Conservation (phyloP, 495 filamentous ascomycete genomes). For the Cercophora sp. region DNA sequence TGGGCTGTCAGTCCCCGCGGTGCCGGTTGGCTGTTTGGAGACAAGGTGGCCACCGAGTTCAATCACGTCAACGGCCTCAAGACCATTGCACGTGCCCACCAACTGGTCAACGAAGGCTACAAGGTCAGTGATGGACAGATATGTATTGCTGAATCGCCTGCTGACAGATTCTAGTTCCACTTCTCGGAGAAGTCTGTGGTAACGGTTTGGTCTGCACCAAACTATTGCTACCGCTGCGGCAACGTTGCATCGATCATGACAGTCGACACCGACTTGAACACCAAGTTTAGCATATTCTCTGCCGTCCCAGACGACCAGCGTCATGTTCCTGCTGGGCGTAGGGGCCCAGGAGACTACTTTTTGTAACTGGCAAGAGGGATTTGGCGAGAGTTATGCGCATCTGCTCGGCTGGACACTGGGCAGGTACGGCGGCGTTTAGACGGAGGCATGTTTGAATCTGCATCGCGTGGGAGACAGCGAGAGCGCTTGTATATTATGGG, state of each 20-base stretch:
- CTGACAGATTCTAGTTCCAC: slow-evolving; percentile 60
- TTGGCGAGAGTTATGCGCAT: too few species aligned
- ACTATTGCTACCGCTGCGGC: slow-evolving; percentile 98
- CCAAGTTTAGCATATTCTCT: slow-evolving; percentile 89
- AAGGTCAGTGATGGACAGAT: slow-evolving; percentile 54
- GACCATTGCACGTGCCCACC: slow-evolving; percentile 91
- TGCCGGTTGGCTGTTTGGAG: slow-evolving; percentile 95
- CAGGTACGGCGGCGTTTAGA: too few species aligned
- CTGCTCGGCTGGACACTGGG: too few species aligned
- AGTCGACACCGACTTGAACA: slow-evolving; percentile 75
- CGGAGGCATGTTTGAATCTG: too few species aligned
- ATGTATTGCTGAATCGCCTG: not conserved
- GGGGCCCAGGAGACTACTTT: slow-evolving; percentile 90
- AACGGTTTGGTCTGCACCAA: slow-evolving; percentile 98
- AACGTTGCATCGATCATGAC: slow-evolving; percentile 98
- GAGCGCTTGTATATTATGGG: too few species aligned
- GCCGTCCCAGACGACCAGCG: slow-evolving; percentile 90
- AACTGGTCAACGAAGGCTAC: slow-evolving; percentile 96
- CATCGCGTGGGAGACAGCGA: too few species aligned
- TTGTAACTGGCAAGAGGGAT: slow-evolving; percentile 56
- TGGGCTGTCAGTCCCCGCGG: slow-evolving; percentile 95
- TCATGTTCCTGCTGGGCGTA: slow-evolving; percentile 75
- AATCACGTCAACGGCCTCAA: slow-evolving; percentile 97
- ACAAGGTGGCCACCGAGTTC: slow-evolving; percentile 97
- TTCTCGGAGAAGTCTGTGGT: slow-evolving; percentile 94